These are phyloP conservation scores for Xylaria sp. DNA, from an alignment of 2,329 filamentous ascomycete species.

Conservation along the genomic window DNA sequence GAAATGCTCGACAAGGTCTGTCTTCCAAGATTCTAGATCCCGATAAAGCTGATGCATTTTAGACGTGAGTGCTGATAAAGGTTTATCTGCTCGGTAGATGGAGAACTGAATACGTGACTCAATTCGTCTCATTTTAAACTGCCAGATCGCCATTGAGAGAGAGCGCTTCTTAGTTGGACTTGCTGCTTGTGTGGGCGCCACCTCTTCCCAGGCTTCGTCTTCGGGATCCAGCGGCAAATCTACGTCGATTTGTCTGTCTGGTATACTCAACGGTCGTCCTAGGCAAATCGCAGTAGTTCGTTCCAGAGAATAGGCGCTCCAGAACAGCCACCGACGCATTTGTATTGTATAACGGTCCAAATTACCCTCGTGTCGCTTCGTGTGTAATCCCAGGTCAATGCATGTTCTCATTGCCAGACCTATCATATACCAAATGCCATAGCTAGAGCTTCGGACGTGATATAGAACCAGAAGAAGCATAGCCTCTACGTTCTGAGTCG, in stretches of 20 bases:
- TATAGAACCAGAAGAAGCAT: constrained; percentile 63
- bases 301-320: constrained; percentile 62
- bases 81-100: constrained; percentile 61
- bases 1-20: constrained; percentile 49
- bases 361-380: constrained; percentile 56
- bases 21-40: constrained; percentile 59
- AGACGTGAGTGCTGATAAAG: constrained; percentile 54
- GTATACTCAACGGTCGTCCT: constrained; percentile 60
- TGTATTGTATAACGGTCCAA: constrained; percentile 55
- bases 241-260: constrained; percentile 62
- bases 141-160: constrained; percentile 55
- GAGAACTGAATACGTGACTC: constrained; percentile 62
- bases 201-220: constrained; percentile 31
- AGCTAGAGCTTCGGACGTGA: constrained; percentile 61
- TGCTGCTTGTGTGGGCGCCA: constrained; percentile 2
- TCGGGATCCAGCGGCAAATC: constrained; percentile 54
- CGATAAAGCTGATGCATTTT: constrained; percentile 59
- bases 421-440: constrained; percentile 65
- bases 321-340: constrained; percentile 60
- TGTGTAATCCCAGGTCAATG: constrained; percentile 62
- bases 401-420: constrained; percentile 63
- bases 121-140: constrained; percentile 57
- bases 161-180: constrained; percentile 34
- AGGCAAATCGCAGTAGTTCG: constrained; percentile 61
- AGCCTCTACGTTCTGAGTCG: constrained; percentile 62